Evolutionary conservation across 1,284 basidiomycete genomes (phyloP).

Genomic region (Irpex sp.): DNA sequence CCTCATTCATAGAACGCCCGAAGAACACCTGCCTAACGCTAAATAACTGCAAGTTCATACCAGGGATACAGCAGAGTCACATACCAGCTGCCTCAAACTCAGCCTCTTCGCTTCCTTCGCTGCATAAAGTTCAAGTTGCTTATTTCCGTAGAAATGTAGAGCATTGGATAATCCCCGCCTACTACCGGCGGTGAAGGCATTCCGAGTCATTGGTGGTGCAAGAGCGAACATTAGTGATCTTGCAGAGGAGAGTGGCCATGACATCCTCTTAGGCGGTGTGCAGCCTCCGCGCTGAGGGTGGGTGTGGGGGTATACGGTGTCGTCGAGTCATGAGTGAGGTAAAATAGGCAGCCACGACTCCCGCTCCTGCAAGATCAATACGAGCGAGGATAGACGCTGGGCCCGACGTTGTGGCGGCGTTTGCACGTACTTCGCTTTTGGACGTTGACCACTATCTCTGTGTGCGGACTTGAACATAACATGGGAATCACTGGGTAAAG

Average conservation of each 20-base stretch:
- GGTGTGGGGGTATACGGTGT: neutral
- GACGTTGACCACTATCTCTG: neutral
- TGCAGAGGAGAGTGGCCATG: slow-evolving; percentile 5
- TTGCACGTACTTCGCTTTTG: neutral
- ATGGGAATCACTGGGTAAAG: slow-evolving; percentile 19
- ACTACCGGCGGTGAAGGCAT: neutral
- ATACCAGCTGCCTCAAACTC: slow-evolving; percentile 77
- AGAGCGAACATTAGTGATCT: slow-evolving; percentile 1
- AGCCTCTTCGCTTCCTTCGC: slow-evolving; percentile 68
- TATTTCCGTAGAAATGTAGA: slow-evolving; percentile 79
- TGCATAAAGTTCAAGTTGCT: slow-evolving; percentile 79
- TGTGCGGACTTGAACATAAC: neutral
- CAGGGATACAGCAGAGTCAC: slow-evolving; percentile 13
- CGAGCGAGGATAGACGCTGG: neutral
- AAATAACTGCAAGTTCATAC: neutral
- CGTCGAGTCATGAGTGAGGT: slow-evolving; percentile 10
- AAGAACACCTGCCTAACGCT: slow-evolving; percentile 48
- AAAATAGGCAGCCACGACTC: neutral
- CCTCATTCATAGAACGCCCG: slow-evolving; percentile 71
- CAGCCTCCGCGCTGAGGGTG: slow-evolving; percentile 5
- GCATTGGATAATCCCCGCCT: slow-evolving; percentile 17
- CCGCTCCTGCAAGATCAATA: neutral
- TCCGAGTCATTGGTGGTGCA: no score
- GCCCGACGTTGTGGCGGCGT: neutral
- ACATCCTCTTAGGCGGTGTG: slow-evolving; percentile 8